phyloP scores from a whole-genome alignment of 495 filamentous ascomycete genomes.

The Penicillium malachiteum region DNA sequence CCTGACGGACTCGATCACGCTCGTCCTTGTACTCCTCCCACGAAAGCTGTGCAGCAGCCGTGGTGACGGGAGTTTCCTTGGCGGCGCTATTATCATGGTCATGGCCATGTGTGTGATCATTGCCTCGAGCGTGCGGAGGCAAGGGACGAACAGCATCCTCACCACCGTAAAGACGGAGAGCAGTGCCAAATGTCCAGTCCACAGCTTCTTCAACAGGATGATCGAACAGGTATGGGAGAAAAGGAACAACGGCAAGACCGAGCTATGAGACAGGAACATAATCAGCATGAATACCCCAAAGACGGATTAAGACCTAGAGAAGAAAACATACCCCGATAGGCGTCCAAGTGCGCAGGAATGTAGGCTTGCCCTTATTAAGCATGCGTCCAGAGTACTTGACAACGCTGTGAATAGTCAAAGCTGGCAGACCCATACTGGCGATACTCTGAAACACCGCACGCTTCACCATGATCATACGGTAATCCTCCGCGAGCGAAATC shows the following conservation, averaged over 20 bases:
- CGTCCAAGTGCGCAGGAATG: slow-evolving; percentile 72
- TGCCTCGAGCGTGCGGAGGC: slow-evolving; percentile 17
- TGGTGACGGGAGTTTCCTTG: slow-evolving; percentile 7
- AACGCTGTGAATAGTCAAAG: slow-evolving; percentile 91
- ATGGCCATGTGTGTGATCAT: slow-evolving; percentile 6
- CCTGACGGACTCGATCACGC: slow-evolving; percentile 28
- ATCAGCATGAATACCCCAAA: neutral
- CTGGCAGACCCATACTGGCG: slow-evolving; percentile 90
- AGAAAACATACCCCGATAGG: slow-evolving; percentile 71
- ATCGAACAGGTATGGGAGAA: slow-evolving; percentile 87
- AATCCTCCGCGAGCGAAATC: slow-evolving; percentile 86
- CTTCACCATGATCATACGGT: slow-evolving; percentile 85
- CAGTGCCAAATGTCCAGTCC: slow-evolving; percentile 85
- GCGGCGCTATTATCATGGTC: neutral
- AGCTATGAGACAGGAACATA: slow-evolving; percentile 49
- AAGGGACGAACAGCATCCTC: slow-evolving; percentile 49
- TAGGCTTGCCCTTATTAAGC: slow-evolving; percentile 75
- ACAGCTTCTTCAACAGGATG: slow-evolving; percentile 88
- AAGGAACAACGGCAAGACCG: slow-evolving; percentile 82
- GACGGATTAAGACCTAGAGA: neutral
- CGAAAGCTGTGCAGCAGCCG: slow-evolving; percentile 24
- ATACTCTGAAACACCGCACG: slow-evolving; percentile 85
- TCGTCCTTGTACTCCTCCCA: slow-evolving; percentile 45
- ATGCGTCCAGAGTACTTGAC: slow-evolving; percentile 83
- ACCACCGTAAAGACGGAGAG: slow-evolving; percentile 67